Conservation (phyloP, 225 moss, liverwort and hornwort genomes). For the Neckera pumila region DNA sequence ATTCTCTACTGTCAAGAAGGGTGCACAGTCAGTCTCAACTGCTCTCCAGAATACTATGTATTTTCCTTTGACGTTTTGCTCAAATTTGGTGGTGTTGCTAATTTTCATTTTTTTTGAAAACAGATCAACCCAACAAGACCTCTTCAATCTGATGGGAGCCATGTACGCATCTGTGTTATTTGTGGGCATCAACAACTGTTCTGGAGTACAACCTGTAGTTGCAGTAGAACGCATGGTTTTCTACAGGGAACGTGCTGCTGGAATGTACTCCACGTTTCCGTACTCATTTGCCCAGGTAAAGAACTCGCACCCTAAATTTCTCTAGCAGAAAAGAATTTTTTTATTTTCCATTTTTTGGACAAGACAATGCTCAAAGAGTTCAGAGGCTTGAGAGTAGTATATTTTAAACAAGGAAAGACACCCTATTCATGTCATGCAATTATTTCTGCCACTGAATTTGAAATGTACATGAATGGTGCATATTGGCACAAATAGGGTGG, state of each 20-base stretch:
- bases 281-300: conserved; percentile 82
- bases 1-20: neutral
- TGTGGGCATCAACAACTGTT: conserved; percentile 80
- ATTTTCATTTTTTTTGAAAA: neutral
- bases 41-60: neutral
- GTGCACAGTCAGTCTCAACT: neutral
- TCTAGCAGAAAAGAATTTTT: neutral
- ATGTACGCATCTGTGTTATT: conserved; percentile 69
- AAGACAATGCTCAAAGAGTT: neutral
- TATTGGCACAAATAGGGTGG: neutral
- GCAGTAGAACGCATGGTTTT: conserved; percentile 72
- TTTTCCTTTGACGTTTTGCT: neutral
- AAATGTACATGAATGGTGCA: neutral
- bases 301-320: neutral
- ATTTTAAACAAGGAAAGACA: too few species aligned
- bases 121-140: conserved; percentile 47
- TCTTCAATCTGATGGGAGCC: conserved; percentile 77
- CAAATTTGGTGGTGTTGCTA: neutral
- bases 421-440: neutral
- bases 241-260: conserved; percentile 82
- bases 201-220: conserved; percentile 82
- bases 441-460: neutral
- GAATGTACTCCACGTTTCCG: conserved; percentile 85
- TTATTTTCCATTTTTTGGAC: neutral
- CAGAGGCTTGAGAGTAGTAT: neutral